A percentile compares a stretch with the other conserved stretches of the same genome.
Conservation (phyloP, 2,329 filamentous ascomycete species). For the Ophiostoma populinum region DNA sequence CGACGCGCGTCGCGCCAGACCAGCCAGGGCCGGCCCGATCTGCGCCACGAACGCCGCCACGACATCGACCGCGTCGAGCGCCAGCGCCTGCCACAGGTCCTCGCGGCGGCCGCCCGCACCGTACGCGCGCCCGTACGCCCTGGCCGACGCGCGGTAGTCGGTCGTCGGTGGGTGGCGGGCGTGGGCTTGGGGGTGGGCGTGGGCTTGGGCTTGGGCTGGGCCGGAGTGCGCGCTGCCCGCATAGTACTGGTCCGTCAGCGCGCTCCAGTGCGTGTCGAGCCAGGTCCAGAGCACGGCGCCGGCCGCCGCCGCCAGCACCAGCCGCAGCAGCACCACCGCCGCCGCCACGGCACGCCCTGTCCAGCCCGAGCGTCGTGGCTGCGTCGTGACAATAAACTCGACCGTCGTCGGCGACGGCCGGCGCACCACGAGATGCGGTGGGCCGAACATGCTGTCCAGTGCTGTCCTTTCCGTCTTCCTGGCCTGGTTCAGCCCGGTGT, state of each 20-base stretch:
- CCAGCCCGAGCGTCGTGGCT: conserved; percentile 24
- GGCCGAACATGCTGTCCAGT: conserved; percentile 36
- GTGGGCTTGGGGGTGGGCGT: neutral
- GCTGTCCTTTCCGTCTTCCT: too few species aligned
- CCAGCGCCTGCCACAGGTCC: conserved; percentile 1
- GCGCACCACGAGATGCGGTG: conserved; percentile 42
- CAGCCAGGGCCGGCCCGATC: conserved; percentile 16
- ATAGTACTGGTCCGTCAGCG: neutral
- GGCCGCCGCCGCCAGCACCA: conserved; percentile 24
- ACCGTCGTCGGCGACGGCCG: conserved; percentile 76
- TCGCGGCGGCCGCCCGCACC: neutral
- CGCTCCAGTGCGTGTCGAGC: conserved; percentile 5
- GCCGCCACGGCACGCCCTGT: conserved; percentile 22
- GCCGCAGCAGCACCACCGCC: conserved; percentile 25
- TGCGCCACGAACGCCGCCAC: conserved; percentile 20
- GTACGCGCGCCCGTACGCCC: neutral
- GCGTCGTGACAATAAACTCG: conserved; percentile 80
- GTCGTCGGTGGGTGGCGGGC: neutral
- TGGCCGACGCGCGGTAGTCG: neutral
- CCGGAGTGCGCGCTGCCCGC: too few species aligned
- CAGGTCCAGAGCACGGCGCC: conserved; percentile 34
- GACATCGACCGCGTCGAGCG: conserved; percentile 18
- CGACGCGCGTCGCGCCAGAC: conserved; percentile 15
- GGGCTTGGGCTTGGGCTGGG: too few species aligned
- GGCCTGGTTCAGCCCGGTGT: too few species aligned